Percentiles rank a stretch among this genome's conserved stretches.
Evolutionary conservation across 2,329 filamentous ascomycete species (phyloP).

Genomic region (Fusarium cyanostomum): DNA sequence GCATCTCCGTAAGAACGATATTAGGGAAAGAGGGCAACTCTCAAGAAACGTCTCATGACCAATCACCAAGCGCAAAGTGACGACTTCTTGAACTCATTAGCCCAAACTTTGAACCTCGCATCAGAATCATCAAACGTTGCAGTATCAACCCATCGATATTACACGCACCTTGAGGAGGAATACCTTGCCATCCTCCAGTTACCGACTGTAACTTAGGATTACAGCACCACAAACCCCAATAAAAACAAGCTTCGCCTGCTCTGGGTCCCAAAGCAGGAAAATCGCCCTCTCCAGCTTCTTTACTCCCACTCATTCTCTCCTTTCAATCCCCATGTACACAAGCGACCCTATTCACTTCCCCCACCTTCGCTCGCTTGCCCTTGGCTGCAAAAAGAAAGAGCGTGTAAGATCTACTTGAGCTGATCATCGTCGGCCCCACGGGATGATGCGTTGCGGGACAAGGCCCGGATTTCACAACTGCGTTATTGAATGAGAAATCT

Average conservation of each 20-base stretch:
- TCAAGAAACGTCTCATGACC: background rate
- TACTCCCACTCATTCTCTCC: background rate
- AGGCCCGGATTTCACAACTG: background rate
- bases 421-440: constrained; percentile 3
- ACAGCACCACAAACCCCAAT: constrained; percentile 5
- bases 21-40: background rate
- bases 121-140: background rate
- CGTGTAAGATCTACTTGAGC: background rate
- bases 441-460: background rate
- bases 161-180: too few species aligned
- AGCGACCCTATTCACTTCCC: background rate
- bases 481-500: background rate
- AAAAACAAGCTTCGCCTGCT: constrained; percentile 5
- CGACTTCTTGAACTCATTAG: constrained; percentile 10
- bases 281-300: background rate
- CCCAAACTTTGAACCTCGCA: background rate
- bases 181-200: too few species aligned
- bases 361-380: background rate
- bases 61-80: constrained; percentile 1
- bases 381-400: background rate
- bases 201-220: too few species aligned
- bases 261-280: constrained; percentile 14
- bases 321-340: too few species aligned
- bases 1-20: background rate
- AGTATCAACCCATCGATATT: background rate